Evolutionary conservation across 2,329 filamentous ascomycete genomes (phyloP).

Genomic region (Colletotrichum sidae): DNA sequence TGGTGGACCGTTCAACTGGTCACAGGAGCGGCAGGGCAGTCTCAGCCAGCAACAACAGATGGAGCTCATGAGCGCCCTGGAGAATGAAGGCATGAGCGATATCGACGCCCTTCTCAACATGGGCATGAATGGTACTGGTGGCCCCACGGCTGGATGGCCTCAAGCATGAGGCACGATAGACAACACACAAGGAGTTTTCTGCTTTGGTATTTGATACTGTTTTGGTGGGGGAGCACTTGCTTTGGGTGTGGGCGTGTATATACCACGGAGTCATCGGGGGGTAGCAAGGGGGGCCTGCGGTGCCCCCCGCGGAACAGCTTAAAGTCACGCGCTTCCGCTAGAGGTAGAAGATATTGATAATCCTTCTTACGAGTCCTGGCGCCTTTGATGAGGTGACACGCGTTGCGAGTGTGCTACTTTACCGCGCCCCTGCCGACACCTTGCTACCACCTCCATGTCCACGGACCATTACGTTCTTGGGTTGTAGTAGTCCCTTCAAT

Average conservation of each 20-base stretch:
- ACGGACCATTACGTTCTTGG: too few relatives aligned
- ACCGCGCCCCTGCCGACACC: too few relatives aligned
- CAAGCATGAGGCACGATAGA: conserved; percentile 7
- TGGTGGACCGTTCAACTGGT: conserved; percentile 44
- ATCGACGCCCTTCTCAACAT: conserved; percentile 70
- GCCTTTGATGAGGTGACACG: too few relatives aligned
- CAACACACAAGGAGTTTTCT: conserved; percentile 5
- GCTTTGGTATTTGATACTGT: neutral
- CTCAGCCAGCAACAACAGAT: conserved; percentile 84
- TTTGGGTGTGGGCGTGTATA: conserved; percentile 15
- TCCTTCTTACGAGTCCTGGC: too few relatives aligned
- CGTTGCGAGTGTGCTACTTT: too few relatives aligned
- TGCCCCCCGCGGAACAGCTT: conserved; percentile 4
- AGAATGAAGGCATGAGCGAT: conserved; percentile 73
- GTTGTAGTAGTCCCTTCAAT: too few relatives aligned
- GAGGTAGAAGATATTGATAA: conserved; percentile 12
- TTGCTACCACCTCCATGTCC: too few relatives aligned
- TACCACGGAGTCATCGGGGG: conserved; percentile 29
- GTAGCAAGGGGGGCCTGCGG: conserved; percentile 1
- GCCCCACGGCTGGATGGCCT: conserved; percentile 15
- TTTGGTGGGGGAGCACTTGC: neutral
- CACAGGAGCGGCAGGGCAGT: conserved; percentile 70
- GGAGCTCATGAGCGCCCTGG: conserved; percentile 84
- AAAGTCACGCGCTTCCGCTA: conserved; percentile 20
- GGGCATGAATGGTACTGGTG: conserved; percentile 34